Evolutionary conservation across 2,329 filamentous ascomycete genomes (phyloP).

Genomic region (Pseudocercospora cruenta): DNA sequence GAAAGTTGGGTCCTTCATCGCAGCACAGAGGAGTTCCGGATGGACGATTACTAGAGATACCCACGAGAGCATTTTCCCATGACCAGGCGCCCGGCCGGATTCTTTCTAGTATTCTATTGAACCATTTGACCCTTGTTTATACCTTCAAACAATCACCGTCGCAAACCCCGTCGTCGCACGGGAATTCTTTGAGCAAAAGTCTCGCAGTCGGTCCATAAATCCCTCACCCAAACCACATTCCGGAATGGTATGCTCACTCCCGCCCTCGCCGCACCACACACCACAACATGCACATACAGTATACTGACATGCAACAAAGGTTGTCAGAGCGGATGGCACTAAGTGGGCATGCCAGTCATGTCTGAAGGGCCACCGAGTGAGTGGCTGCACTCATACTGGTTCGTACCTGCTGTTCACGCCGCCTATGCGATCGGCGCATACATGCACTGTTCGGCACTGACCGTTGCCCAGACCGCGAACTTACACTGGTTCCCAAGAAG

Average conservation of each 20-base stretch:
- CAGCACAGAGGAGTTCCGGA: slow-evolving; percentile 24
- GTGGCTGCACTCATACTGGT: slow-evolving; percentile 97
- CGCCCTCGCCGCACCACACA: slow-evolving; percentile 15
- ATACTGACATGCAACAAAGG: slow-evolving; percentile 32
- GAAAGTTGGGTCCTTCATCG: neutral
- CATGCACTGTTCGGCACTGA: slow-evolving; percentile 21
- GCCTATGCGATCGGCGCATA: neutral
- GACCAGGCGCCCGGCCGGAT: slow-evolving; percentile 11
- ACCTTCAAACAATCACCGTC: slow-evolving; percentile 12
- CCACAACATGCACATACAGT: slow-evolving; percentile 1
- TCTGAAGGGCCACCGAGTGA: slow-evolving; percentile 96
- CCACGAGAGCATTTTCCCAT: slow-evolving; percentile 11
- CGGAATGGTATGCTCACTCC: slow-evolving; percentile 14
- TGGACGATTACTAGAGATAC: slow-evolving; percentile 27
- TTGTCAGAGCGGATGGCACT: slow-evolving; percentile 70
- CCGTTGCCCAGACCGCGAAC: slow-evolving; percentile 71
- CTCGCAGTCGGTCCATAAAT: slow-evolving; percentile 19
- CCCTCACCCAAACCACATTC: slow-evolving; percentile 11
- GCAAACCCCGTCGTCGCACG: slow-evolving; percentile 13
- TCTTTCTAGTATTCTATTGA: slow-evolving; percentile 9
- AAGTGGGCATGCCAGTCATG: slow-evolving; percentile 98
- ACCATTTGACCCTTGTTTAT: slow-evolving; percentile 1
- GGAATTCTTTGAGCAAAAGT: neutral
- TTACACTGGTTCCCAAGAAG: slow-evolving; percentile 96
- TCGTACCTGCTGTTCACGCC: slow-evolving; percentile 49